Evolutionary conservation across 257 asterid genomes (phyloP).

Genomic region (Leptodermis oblonga): DNA sequence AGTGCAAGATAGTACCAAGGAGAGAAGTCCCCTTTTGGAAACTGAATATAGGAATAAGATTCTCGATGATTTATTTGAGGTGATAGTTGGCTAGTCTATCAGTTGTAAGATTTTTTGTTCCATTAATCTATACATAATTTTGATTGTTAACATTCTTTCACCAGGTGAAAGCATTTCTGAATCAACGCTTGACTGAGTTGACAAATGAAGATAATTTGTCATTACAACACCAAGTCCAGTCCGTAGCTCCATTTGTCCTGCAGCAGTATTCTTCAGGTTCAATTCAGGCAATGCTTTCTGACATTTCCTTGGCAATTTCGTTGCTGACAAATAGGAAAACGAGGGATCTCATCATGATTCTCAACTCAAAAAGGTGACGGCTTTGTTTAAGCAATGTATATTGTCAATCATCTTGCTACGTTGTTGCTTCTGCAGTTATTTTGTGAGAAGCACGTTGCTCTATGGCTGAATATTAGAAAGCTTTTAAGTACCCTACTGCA

Average conservation of each 20-base stretch:
- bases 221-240: slow-evolving; percentile 92
- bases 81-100: slow-evolving; percentile 12
- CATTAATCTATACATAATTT: slow-evolving; percentile 11
- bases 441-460: not conserved
- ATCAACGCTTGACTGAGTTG: slow-evolving; percentile 75
- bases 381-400: slow-evolving; percentile 6
- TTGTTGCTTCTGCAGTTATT: not conserved
- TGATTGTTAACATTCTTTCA: slow-evolving; percentile 22
- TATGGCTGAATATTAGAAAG: not conserved
- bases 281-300: slow-evolving; percentile 64
- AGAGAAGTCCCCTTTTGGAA: slow-evolving; percentile 85
- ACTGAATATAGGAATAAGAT: slow-evolving; percentile 89
- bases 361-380: slow-evolving; percentile 81
- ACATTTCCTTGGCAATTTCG: slow-evolving; percentile 62
- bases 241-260: slow-evolving; percentile 85
- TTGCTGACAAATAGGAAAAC: slow-evolving; percentile 83
- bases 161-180: slow-evolving; percentile 88
- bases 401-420: not conserved
- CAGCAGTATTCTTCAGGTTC: slow-evolving; percentile 77
- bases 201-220: slow-evolving; percentile 78
- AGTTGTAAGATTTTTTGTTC: not conserved
- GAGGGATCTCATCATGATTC: slow-evolving; percentile 87
- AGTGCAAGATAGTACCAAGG: slow-evolving; percentile 34
- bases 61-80: slow-evolving; percentile 97
- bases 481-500: slow-evolving; percentile 1